Percentiles rank a stretch among this genome's conserved stretches.
These are phyloP conservation scores for Oryza brachyantha DNA, from an alignment of 176 grass and related monocot genomes.

Conservation along the genomic window DNA sequence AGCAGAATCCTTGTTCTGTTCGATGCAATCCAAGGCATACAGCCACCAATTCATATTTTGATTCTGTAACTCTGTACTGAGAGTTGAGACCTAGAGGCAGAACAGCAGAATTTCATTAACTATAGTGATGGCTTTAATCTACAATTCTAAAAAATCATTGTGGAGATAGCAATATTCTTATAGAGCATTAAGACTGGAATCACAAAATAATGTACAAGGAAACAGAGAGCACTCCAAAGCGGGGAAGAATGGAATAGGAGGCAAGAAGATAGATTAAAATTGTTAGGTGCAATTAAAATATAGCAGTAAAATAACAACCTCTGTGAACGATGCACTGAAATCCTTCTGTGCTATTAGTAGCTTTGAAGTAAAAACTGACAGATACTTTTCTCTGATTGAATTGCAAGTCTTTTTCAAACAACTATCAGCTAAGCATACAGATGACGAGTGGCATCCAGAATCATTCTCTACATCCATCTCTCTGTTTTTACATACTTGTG, in stretches of 20 bases:
- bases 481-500: constrained; percentile 7
- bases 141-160: not conserved
- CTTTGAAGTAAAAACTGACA: constrained; percentile 69
- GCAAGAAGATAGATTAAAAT: constrained; percentile 9
- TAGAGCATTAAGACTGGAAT: constrained; percentile 1
- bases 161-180: not conserved
- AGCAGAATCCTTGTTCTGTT: constrained; percentile 58
- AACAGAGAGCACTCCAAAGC: not conserved
- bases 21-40: constrained; percentile 67
- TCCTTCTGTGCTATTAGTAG: constrained; percentile 66
- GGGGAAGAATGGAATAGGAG: constrained; percentile 6
- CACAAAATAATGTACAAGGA: not conserved
- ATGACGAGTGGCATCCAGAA: constrained; percentile 45
- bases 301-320: constrained; percentile 44
- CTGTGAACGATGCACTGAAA: constrained; percentile 63
- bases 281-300: constrained; percentile 1
- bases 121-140: not conserved
- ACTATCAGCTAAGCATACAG: constrained; percentile 67
- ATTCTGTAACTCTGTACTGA: constrained; percentile 55
- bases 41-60: constrained; percentile 74
- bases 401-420: constrained; percentile 83
- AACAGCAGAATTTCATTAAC: constrained; percentile 13
- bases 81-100: constrained; percentile 57
- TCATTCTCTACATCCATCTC: constrained; percentile 30
- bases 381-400: constrained; percentile 73